These are phyloP conservation scores for Monilinia polystroma DNA, from an alignment of 2,329 filamentous ascomycete species.

Conservation along the genomic window DNA sequence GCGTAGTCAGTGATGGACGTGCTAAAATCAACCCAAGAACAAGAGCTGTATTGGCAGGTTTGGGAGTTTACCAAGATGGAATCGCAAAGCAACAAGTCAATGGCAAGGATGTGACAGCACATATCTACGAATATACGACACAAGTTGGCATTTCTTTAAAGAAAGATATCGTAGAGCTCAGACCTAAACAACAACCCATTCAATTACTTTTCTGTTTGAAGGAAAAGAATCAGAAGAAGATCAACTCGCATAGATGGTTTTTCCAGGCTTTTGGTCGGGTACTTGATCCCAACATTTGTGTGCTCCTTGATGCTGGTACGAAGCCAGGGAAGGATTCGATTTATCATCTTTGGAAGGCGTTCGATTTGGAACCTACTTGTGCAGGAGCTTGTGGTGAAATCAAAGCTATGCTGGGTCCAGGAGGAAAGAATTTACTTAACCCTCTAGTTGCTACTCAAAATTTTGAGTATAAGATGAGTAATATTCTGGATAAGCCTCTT, in stretches of 20 bases:
- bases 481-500: constrained; percentile 95
- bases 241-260: constrained; percentile 98
- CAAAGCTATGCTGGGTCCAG: constrained; percentile 90
- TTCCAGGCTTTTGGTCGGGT: constrained; percentile 96
- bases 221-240: constrained; percentile 95
- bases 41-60: constrained; percentile 88
- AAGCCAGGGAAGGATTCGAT: constrained; percentile 83
- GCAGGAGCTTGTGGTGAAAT: constrained; percentile 97
- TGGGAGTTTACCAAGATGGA: constrained; percentile 97
- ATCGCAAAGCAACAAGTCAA: constrained; percentile 99
- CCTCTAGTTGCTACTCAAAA: constrained; percentile 96
- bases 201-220: constrained; percentile 99
- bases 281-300: constrained; percentile 93
- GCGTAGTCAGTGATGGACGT: constrained; percentile 91
- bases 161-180: constrained; percentile 97
- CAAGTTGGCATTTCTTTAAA: constrained; percentile 97
- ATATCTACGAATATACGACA: constrained; percentile 98
- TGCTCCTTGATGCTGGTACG: constrained; percentile 93
- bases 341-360: constrained; percentile 98
- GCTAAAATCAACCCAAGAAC: constrained; percentile 91
- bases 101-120: constrained; percentile 88
- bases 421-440: constrained; percentile 80
- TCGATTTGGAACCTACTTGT: constrained; percentile 95
- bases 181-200: constrained; percentile 95
- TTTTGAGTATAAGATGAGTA: constrained; percentile 99